Evolutionary conservation across 441 rosid genomes (phyloP), one percentile per base, ranked within the genome.

Genomic region (Populus hybrid): DNA sequence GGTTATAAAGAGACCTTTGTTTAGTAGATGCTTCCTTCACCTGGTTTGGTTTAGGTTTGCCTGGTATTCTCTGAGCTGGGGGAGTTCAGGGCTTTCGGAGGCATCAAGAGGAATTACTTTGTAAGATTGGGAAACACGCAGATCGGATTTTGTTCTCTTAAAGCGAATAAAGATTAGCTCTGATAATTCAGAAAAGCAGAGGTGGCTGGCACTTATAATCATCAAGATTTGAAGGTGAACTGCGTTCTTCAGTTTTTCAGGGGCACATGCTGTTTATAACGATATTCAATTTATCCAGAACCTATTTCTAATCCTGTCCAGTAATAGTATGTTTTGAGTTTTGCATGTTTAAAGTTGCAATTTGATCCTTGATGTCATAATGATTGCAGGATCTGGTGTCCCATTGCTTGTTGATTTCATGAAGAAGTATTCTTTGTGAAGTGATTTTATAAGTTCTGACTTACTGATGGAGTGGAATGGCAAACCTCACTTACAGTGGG

Each of bases 401-500:
- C 23, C 28, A 81, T 80, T 76, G 77, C 76, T 77, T 76, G 67
- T 70, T 24, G 46, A 26, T 81, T 74, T 46, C 57, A 71, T 81
- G 78, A 73, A 75, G 76, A 65, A 75, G 70, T 77, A 28, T 57
- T 59, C 32, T 30, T 75, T 73, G 64, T 69, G 72, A 74, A 80
- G 78, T 73, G 42, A 75, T 80, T 83, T 83, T 78, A 77, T 81
- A 89, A 91, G 81, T 79, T 85, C 85, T 71, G 38, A 83, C 73
- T 86, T 81, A 68, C 73, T 84, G 54, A 93, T 93, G 99, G 99
- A 92, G 87, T 91, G 95, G 93, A 93, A 92, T 84, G 75, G 87
- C 3, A 93, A 90, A 86, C 85, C 85, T 69, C 81, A 91, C 34
- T 73, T 84, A 73, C 94, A 83, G 78, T 92, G 96, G 93, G 97